Conservation (phyloP, 345 rosid genomes). For the Gossypium sturtianum region DNA sequence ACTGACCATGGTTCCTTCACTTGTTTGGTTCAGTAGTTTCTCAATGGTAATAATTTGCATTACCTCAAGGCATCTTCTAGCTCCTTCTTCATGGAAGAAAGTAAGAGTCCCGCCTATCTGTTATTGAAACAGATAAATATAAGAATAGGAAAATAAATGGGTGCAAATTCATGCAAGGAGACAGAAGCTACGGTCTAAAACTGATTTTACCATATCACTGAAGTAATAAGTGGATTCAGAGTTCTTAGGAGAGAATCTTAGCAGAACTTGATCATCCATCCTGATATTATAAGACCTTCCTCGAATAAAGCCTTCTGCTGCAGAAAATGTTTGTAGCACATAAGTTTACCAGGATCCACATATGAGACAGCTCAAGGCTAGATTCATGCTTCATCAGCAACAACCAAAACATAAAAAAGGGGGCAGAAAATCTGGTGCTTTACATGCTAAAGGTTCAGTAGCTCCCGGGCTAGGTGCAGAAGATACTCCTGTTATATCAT, state of each 20-base stretch:
- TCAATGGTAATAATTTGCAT: slow-evolving; percentile 7
- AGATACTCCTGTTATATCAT: slow-evolving; percentile 34
- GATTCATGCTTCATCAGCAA: slow-evolving; percentile 15
- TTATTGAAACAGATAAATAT: slow-evolving; percentile 15
- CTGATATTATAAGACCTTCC: slow-evolving; percentile 97
- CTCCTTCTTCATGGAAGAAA: slow-evolving; percentile 83
- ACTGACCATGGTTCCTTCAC: background rate
- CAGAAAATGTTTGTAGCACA: slow-evolving; percentile 43
- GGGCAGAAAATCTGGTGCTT: slow-evolving; percentile 18
- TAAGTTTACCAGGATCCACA: slow-evolving; percentile 33
- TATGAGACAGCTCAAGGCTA: slow-evolving; percentile 12
- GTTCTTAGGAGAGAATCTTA: slow-evolving; percentile 87
- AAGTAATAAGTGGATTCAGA: slow-evolving; percentile 90
- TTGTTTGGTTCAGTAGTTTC: background rate
- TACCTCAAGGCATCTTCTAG: slow-evolving; percentile 95
- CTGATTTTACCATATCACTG: slow-evolving; percentile 68
- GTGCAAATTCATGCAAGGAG: background rate
- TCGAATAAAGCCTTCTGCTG: slow-evolving; percentile 91
- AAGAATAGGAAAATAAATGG: slow-evolving; percentile 9
- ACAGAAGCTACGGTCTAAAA: slow-evolving; percentile 12
- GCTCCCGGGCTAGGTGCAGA: slow-evolving; percentile 32
- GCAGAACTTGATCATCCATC: slow-evolving; percentile 85
- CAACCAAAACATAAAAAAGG: background rate
- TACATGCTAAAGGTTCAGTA: slow-evolving; percentile 61
- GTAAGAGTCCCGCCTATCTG: slow-evolving; percentile 98